These are phyloP conservation scores for Geranium brycei DNA, from an alignment of 345 rosid species.

Conservation along the genomic window DNA sequence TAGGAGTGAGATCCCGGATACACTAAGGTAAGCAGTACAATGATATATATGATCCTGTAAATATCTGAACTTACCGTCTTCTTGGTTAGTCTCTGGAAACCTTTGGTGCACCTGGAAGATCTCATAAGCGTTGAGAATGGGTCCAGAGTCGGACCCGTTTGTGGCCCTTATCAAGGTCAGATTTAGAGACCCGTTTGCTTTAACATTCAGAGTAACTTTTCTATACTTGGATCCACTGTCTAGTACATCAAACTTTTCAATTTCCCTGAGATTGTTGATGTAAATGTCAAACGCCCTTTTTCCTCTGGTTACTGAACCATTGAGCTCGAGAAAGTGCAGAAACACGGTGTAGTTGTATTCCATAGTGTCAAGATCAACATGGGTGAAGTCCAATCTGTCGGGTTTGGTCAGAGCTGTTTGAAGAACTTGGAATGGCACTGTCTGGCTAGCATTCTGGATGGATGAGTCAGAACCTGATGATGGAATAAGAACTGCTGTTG, in stretches of 20 bases:
- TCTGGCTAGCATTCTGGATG: not conserved
- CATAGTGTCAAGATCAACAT: conserved; percentile 16
- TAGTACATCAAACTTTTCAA: conserved; percentile 25
- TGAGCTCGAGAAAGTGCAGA: conserved; percentile 55
- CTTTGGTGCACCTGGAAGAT: conserved; percentile 30
- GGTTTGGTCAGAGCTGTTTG: conserved; percentile 27
- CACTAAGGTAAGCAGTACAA: not conserved
- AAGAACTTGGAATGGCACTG: conserved; percentile 39
- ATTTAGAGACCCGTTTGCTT: conserved; percentile 35
- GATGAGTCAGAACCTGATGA: not conserved
- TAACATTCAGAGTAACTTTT: conserved; percentile 19
- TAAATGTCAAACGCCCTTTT: conserved; percentile 42
- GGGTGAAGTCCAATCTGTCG: conserved; percentile 25
- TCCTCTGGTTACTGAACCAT: conserved; percentile 20
- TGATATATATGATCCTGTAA: not conserved
- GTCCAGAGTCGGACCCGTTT: conserved; percentile 33
- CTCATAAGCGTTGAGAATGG: conserved; percentile 54
- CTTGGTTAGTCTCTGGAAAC: conserved; percentile 21
- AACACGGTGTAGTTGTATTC: conserved; percentile 29
- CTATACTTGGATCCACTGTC: conserved; percentile 25
- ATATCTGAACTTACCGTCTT: conserved; percentile 26
- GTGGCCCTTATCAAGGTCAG: conserved; percentile 30
- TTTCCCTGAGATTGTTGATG: conserved; percentile 23
- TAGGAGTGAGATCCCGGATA: not conserved
- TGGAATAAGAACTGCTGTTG: conserved; percentile 5